Conservation (phyloP, 106 monocot species). For the Platanthera zijinensis region DNA sequence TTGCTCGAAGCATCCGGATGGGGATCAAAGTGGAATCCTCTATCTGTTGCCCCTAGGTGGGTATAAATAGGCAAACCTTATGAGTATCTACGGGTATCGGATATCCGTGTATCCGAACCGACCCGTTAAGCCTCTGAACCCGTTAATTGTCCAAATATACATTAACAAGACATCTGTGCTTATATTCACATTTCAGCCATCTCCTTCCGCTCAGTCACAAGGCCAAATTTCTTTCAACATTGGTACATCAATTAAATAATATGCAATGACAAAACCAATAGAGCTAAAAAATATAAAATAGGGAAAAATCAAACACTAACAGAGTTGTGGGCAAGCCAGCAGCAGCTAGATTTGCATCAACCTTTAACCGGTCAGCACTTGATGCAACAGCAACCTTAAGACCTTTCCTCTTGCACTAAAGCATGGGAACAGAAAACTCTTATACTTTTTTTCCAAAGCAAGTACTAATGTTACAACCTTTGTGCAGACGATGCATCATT, state of each 20-base stretch:
- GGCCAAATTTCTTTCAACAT: not conserved
- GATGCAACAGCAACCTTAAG: slow-evolving; percentile 97
- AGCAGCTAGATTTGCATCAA: slow-evolving; percentile 89
- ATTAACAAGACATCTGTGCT: too few relatives aligned
- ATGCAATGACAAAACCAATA: not conserved
- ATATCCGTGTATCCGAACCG: too few relatives aligned
- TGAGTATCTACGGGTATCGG: too few relatives aligned
- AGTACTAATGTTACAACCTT: not conserved
- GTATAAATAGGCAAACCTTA: too few relatives aligned
- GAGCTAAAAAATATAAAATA: not conserved
- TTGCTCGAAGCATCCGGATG: too few relatives aligned
- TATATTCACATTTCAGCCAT: not conserved
- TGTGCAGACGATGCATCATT: not conserved
- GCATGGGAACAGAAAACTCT: not conserved
- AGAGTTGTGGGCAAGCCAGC: slow-evolving; percentile 61
- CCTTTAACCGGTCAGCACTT: slow-evolving; percentile 92
- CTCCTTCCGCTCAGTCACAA: not conserved
- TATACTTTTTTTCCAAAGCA: not conserved
- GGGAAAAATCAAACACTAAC: slow-evolving; percentile 29
- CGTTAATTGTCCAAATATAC: too few relatives aligned
- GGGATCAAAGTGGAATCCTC: too few relatives aligned
- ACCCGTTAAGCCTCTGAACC: too few relatives aligned
- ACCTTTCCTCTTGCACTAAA: slow-evolving; percentile 69
- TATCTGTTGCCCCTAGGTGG: too few relatives aligned
- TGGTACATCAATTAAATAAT: not conserved